Evolutionary conservation across 2,329 filamentous ascomycete genomes (phyloP), one percentile per base, ranked within the genome.

Genomic region (Zymoseptoria pseudotritici): DNA sequence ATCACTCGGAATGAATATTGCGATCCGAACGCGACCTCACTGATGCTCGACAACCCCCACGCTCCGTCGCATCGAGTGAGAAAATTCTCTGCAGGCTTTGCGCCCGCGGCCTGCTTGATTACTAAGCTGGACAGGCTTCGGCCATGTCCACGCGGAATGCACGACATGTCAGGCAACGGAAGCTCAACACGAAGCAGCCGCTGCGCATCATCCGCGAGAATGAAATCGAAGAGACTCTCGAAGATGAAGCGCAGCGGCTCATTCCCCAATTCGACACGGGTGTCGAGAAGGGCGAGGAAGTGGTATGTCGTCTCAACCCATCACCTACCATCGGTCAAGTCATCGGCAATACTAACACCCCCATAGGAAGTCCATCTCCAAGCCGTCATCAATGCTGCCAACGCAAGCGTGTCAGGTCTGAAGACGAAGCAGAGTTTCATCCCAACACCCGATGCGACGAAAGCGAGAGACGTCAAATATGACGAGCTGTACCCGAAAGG

Each of bases 261-360:
- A 90, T 84, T 80, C 86, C 82, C 78, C 90, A 87, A 72, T 91
- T 97, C 74, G 91, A 94, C 74, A 97, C 92, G 67, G 94, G 94
- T 77, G 94, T 99, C 70, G 94, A 99, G 78, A 92, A 96, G 75
- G 90, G 87, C 66, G 94, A 99, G 79, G 92, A 97, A 85, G 93
- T 93, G 80, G 94, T 97, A 78, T 86, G 91, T 90, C 55, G 21
- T 60, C 26, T 29, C 26, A 29, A 58, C 58, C 17, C 50, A 46
- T 58, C 17, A 60, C 61, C 57, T 59, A 61, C 57, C 64, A 63
- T 49, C 46, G 42, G 42, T 29, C 20, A 46, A 42, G 53, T 29
- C 49, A 53, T 58, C 26, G 42, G 24, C 59, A 52, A 60, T 50
- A 58, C 66, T 70, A 51, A 72, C 54, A 56, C 59, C 64, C 71